Evolutionary conservation across 805 yeast species (phyloP), one percentile per base, ranked within the genome.

Genomic region (Cyberlindnera lachancei): DNA sequence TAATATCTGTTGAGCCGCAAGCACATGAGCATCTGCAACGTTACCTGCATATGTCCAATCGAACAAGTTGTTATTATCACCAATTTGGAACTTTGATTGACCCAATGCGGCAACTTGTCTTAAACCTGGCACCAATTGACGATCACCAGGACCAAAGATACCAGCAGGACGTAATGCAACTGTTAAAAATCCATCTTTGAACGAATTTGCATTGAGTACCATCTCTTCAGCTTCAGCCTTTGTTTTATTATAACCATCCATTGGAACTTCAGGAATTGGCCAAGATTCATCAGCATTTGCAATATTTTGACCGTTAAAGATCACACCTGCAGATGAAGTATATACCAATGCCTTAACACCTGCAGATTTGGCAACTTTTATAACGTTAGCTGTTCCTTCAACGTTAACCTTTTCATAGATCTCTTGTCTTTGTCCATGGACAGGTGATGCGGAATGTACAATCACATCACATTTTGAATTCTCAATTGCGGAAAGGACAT

Each of bases 31-130:
- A 58, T 87, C 94, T 0, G 98, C 97, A 24, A 94, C 97, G 58
- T 92, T 92, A 10, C 96, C 97, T n/a, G 81, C 97, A 52, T 87
- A 92, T 0, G 97, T 86, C 84, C 95, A 88, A 56, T 92, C 99
- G 50, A 90, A 92, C 35, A 92, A 60, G 53, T 92, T 92, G 55
- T 83, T 76, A 61, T 92, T 92, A 55, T 86, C 94, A 44, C 99
- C 98, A 30, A 92, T 67, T 60, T 92, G 99, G 58, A 85, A 85
- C 56, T 82, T 82, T 15, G 92, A 80, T 57, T 90, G 96, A 7
- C 95, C 95, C 34, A 73, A 62, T 37, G 70, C 70, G 4, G 95
- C 87, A 27, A 85, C 95, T 12, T 70, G 70, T 52, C 95, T 75
- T 37, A 92, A 65, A 4, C 94, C 95, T 10, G 98, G 98, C 28